Evolutionary conservation across 1,284 basidiomycete genomes (phyloP).

Genomic region (Rhodotorula glutinis): DNA sequence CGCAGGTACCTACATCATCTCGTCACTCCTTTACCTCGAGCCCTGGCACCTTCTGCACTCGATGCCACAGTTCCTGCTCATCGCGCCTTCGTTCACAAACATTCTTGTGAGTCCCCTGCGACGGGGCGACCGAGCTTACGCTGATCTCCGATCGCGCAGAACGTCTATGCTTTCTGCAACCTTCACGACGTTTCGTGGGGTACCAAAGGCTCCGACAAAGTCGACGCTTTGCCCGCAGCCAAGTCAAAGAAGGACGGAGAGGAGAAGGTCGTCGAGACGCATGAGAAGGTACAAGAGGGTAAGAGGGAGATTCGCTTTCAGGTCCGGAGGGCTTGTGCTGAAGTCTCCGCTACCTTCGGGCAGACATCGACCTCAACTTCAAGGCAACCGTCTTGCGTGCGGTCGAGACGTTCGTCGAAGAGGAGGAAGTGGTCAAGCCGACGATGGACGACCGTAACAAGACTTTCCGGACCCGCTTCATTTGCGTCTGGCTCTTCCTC

Average conservation of each 20-base stretch:
- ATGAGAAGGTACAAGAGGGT: constrained; percentile 63
- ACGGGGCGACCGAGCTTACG: constrained; percentile 48
- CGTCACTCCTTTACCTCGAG: constrained; percentile 90
- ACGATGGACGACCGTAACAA: constrained; percentile 81
- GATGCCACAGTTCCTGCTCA: constrained; percentile 78
- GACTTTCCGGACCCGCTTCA: constrained; percentile 73
- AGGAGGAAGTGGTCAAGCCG: constrained; percentile 71
- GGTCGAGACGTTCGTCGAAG: constrained; percentile 71
- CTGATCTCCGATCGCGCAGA: constrained; percentile 49
- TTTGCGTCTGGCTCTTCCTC: constrained; percentile 67
- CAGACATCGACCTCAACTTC: constrained; percentile 89
- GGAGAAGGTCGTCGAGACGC: constrained; percentile 67
- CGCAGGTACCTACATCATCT: constrained; percentile 72
- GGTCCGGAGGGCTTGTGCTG: neutral
- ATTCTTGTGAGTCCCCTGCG: constrained; percentile 64
- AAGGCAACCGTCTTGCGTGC: constrained; percentile 90
- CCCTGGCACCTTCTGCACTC: constrained; percentile 99
- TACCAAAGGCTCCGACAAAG: constrained; percentile 94
- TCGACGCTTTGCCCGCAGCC: constrained; percentile 83
- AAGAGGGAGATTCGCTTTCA: neutral
- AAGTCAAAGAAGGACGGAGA: constrained; percentile 72
- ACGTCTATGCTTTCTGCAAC: constrained; percentile 96
- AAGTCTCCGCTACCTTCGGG: constrained; percentile 52
- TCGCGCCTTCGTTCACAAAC: constrained; percentile 43
- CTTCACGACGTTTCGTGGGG: constrained; percentile 86